These are phyloP conservation scores for Sporothrix humicola DNA, from an alignment of 2,329 filamentous ascomycete genomes.

Conservation along the genomic window DNA sequence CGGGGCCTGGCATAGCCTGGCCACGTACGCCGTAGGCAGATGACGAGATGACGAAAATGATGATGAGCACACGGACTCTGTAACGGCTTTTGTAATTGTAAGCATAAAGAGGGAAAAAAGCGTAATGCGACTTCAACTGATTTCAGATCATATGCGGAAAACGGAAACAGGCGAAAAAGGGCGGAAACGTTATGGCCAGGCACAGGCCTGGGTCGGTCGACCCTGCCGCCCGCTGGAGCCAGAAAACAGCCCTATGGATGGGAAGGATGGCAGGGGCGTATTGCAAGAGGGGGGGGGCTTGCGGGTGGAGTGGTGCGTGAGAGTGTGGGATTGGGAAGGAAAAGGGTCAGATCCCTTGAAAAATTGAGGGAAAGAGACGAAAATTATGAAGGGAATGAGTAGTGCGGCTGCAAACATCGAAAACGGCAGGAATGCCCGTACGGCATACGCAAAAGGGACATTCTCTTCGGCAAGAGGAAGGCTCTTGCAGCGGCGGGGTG, in stretches of 20 bases:
- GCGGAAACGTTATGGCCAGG: background rate
- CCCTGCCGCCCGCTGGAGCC: background rate
- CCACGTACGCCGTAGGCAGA: constrained; percentile 2
- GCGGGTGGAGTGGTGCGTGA: constrained; percentile 12
- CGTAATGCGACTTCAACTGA: background rate
- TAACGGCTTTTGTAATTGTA: background rate
- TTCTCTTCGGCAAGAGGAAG: constrained; percentile 2
- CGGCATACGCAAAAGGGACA: background rate
- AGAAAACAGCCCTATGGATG: constrained; percentile 25
- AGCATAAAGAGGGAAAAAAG: background rate
- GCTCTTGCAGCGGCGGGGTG: background rate
- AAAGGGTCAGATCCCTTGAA: background rate
- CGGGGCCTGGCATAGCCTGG: background rate
- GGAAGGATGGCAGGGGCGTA: constrained; percentile 14
- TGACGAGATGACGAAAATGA: constrained; percentile 3
- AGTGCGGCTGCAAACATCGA: constrained; percentile 9
- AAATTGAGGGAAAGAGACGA: background rate
- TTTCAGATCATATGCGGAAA: background rate
- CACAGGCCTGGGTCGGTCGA: background rate
- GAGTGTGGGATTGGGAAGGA: constrained; percentile 19
- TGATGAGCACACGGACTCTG: background rate
- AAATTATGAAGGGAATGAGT: background rate
- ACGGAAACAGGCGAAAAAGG: background rate
- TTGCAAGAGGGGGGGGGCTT: constrained; percentile 14
- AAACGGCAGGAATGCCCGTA: constrained; percentile 3